phyloP scores from a whole-genome alignment of 306 rosid genomes.

The Rubus parviflorus region DNA sequence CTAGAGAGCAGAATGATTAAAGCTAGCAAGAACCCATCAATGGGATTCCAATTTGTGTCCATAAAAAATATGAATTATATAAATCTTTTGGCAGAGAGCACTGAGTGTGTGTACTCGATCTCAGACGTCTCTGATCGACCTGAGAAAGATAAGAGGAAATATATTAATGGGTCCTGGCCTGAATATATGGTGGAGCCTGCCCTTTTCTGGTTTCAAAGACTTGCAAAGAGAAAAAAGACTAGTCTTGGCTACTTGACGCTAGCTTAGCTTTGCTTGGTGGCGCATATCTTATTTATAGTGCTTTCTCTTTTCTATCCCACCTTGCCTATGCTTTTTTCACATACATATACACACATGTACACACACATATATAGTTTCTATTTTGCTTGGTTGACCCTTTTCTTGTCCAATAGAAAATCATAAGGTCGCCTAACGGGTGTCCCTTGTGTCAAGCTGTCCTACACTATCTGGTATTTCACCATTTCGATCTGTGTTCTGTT shows the following conservation, averaged over 20 bases:
- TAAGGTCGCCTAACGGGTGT: no score
- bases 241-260: slow-evolving; percentile 11
- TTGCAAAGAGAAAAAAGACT: slow-evolving; percentile 3
- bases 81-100: slow-evolving; percentile 54
- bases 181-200: slow-evolving; percentile 16
- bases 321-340: neutral
- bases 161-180: slow-evolving; percentile 5
- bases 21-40: slow-evolving; percentile 61
- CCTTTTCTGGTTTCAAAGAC: neutral
- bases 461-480: neutral
- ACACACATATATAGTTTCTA: neutral
- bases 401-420: no score
- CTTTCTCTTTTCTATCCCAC: neutral
- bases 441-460: no score
- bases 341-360: neutral
- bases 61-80: neutral
- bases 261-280: slow-evolving; percentile 15
- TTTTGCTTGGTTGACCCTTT: no score
- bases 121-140: slow-evolving; percentile 1
- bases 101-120: neutral
- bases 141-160: slow-evolving; percentile 15
- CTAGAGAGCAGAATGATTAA: slow-evolving; percentile 54
- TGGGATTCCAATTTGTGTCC: slow-evolving; percentile 79
- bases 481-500: neutral
- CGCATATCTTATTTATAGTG: slow-evolving; percentile 12